phyloP scores from a whole-genome alignment of 768 basidiomycete genomes.

The Terana coerulea region DNA sequence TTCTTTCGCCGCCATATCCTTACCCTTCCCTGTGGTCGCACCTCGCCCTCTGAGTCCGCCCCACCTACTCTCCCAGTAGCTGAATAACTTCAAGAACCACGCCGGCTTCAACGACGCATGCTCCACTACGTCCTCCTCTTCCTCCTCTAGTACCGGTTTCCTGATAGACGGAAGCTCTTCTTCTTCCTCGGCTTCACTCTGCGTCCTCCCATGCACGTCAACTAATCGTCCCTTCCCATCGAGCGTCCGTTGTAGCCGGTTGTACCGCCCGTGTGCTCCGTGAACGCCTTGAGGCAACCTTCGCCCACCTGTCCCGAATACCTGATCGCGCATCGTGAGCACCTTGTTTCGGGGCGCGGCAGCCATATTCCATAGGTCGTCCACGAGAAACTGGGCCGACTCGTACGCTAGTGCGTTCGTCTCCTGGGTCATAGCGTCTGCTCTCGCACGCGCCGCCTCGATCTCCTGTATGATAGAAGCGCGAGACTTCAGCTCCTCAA shows the following conservation, averaged over 20 bases:
- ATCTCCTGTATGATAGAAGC: constrained; percentile 48
- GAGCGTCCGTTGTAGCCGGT: constrained; percentile 66
- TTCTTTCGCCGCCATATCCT: background rate
- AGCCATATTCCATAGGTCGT: constrained; percentile 65
- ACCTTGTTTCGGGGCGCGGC: constrained; percentile 58
- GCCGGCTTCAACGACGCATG: constrained; percentile 63
- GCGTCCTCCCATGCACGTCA: constrained; percentile 66
- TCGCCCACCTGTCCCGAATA: constrained; percentile 56
- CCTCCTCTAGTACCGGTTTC: constrained; percentile 20
- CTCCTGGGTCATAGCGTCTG: constrained; percentile 54
- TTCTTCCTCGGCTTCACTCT: constrained; percentile 77
- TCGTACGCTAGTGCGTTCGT: constrained; percentile 70
- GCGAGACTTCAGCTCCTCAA: constrained; percentile 43
- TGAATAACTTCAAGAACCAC: constrained; percentile 76
- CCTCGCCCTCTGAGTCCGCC: constrained; percentile 22
- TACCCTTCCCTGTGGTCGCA: constrained; percentile 2
- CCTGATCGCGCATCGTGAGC: constrained; percentile 59
- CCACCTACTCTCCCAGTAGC: constrained; percentile 71
- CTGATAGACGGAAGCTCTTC: constrained; percentile 28
- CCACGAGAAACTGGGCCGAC: constrained; percentile 60
- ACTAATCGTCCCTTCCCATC: constrained; percentile 61
- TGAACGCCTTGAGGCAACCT: constrained; percentile 48
- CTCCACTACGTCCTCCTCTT: constrained; percentile 46
- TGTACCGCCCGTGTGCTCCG: constrained; percentile 56
- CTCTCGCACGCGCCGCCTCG: constrained; percentile 45